phyloP scores from a whole-genome alignment of 495 filamentous ascomycete genomes.

The Talaromyces wortmannii region DNA sequence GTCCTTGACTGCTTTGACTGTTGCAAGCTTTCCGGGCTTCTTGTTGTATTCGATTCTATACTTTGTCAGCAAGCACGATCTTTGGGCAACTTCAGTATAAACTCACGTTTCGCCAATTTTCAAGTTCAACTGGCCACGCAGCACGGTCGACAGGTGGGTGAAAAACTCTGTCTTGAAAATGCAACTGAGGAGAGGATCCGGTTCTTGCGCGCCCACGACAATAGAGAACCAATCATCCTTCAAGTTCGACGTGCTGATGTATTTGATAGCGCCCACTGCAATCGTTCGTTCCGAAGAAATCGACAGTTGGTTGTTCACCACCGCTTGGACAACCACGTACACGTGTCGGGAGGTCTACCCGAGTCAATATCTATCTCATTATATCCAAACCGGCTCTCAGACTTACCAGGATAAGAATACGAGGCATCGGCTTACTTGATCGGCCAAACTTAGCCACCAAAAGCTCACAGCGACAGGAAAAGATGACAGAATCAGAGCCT shows the following conservation, averaged over 20 bases:
- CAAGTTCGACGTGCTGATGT: slow-evolving; percentile 66
- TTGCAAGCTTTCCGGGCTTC: slow-evolving; percentile 88
- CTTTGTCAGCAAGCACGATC: slow-evolving; percentile 15
- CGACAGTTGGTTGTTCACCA: slow-evolving; percentile 74
- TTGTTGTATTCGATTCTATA: slow-evolving; percentile 86
- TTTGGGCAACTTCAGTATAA: not conserved
- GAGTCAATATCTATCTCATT: slow-evolving; percentile 4
- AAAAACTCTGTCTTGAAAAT: slow-evolving; percentile 97
- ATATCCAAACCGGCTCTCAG: not conserved
- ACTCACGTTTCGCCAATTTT: slow-evolving; percentile 66
- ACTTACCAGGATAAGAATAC: slow-evolving; percentile 70
- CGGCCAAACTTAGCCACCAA: slow-evolving; percentile 91
- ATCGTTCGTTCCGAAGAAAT: slow-evolving; percentile 78
- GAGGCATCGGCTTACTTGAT: slow-evolving; percentile 85
- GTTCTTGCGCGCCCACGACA: slow-evolving; percentile 81
- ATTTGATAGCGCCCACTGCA: slow-evolving; percentile 80
- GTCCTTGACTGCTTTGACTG: slow-evolving; percentile 87
- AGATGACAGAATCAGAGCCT: slow-evolving; percentile 67
- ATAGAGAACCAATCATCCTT: slow-evolving; percentile 97
- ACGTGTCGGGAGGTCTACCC: slow-evolving; percentile 68
- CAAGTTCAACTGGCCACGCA: slow-evolving; percentile 72
- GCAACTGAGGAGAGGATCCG: slow-evolving; percentile 88
- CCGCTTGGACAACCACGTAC: slow-evolving; percentile 76
- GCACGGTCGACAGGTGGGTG: slow-evolving; percentile 70
- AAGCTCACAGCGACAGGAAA: slow-evolving; percentile 85